Evolutionary conservation across 352 stramenopile genomes (phyloP).

Genomic region (Pythium phragmitis): DNA sequence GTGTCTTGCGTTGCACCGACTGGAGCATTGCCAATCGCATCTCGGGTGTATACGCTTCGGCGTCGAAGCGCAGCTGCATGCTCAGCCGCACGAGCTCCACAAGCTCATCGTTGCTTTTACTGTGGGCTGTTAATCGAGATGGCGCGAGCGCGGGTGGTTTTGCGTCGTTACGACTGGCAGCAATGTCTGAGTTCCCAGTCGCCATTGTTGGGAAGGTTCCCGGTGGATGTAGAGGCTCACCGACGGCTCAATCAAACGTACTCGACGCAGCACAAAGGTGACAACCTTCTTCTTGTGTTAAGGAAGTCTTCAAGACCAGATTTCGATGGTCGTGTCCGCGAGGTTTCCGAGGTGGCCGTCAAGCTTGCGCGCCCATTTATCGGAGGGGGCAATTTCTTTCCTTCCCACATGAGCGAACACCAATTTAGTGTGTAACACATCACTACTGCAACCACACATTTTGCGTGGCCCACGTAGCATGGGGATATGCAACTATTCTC

Average conservation of each 20-base stretch:
- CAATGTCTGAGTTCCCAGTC: not conserved
- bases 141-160: not conserved
- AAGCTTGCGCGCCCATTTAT: conserved; percentile 6
- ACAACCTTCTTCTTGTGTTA: not conserved
- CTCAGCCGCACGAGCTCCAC: conserved; percentile 23
- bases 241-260: conserved; percentile 1
- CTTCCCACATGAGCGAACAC: not conserved
- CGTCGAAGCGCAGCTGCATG: conserved; percentile 29
- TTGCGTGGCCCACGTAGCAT: conserved; percentile 2
- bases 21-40: conserved; percentile 19
- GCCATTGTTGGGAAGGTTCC: not conserved
- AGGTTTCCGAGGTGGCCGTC: not conserved
- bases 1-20: conserved; percentile 16
- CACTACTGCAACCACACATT: not conserved
- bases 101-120: not conserved
- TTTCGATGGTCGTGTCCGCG: not conserved
- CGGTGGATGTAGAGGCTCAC: not conserved
- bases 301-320: not conserved
- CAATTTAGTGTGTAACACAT: conserved; percentile 11
- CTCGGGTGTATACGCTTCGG: not conserved
- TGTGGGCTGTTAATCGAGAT: not conserved
- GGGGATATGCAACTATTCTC: not conserved
- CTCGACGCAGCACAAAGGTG: not conserved
- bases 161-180: not conserved
- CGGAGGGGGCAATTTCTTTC: conserved; percentile 8